Percentiles rank a stretch among this genome's conserved stretches.
Conservation (phyloP, 2,329 filamentous ascomycete species). For the Sclerotinia subarctica region DNA sequence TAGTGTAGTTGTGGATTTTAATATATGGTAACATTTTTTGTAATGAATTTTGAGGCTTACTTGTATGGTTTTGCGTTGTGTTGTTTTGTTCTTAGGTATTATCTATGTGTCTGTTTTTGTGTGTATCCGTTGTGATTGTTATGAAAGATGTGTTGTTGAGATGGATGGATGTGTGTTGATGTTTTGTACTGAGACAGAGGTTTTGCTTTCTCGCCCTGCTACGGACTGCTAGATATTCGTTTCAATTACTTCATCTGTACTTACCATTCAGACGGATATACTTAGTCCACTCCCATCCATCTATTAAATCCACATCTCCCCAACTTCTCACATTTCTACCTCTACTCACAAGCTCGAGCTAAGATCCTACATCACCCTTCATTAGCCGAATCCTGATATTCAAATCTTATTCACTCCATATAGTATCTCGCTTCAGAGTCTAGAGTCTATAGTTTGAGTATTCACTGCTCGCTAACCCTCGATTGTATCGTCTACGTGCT, state of each 20-base stretch:
- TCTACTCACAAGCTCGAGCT: neutral
- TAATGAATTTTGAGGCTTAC: neutral
- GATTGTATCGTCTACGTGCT: neutral
- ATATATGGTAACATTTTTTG: constrained; percentile 7
- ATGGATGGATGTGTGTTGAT: no score
- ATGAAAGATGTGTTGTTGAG: no score
- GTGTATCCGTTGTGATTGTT: neutral
- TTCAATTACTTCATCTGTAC: neutral
- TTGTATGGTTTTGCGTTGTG: neutral
- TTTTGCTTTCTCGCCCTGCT: neutral
- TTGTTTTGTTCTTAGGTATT: neutral
- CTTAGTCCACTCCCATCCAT: no score
- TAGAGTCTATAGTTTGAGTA: neutral
- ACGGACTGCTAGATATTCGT: no score
- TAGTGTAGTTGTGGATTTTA: constrained; percentile 5
- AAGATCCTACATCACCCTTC: neutral
- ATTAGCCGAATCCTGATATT: accelerated
- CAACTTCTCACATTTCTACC: neutral
- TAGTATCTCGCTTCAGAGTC: neutral
- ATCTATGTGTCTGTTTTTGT: neutral
- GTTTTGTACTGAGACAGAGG: no score
- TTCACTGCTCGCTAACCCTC: neutral
- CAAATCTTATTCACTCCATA: no score
- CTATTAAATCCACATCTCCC: neutral
- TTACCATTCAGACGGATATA: neutral